A percentile compares a stretch with the other conserved stretches of the same genome.
phyloP scores from a whole-genome alignment of 148 eudicot species.

The Cornus kousa region DNA sequence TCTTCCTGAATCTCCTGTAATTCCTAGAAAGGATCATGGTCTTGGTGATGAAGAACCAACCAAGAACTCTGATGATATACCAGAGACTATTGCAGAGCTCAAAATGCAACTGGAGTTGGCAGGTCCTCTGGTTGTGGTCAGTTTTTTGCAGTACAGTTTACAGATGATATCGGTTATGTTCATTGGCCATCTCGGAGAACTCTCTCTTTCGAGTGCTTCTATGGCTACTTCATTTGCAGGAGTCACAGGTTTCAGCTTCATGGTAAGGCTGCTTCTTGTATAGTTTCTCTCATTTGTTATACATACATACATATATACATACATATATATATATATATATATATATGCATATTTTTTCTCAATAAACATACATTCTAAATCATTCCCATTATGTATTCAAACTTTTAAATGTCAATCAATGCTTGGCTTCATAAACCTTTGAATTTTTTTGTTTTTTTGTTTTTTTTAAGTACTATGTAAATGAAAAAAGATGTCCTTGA shows the following conservation, averaged over 20 bases:
- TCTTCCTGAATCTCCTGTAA: background rate
- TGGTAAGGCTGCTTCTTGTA: conserved; percentile 12
- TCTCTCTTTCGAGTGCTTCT: conserved; percentile 32
- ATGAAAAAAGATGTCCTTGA: too few relatives aligned
- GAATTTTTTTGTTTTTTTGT: too few relatives aligned
- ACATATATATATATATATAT: too few relatives aligned
- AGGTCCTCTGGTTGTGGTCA: conserved; percentile 28
- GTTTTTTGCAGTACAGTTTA: conserved; percentile 21
- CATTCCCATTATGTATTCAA: too few relatives aligned
- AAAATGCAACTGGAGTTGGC: conserved; percentile 27
- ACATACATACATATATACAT: too few relatives aligned
- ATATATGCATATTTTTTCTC: too few relatives aligned
- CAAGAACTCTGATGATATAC: background rate
- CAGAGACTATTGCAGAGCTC: conserved; percentile 13
- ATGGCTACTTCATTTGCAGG: conserved; percentile 32
- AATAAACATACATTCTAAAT: too few relatives aligned
- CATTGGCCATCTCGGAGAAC: conserved; percentile 32
- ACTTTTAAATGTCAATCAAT: too few relatives aligned
- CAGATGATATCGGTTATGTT: conserved; percentile 26
- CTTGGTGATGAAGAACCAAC: too few relatives aligned
- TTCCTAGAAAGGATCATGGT: background rate
- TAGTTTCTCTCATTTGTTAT: background rate
- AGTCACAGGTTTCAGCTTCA: conserved; percentile 24
- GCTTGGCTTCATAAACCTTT: too few relatives aligned
- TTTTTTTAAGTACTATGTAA: too few relatives aligned